These are phyloP conservation scores for Mycena pura DNA, from an alignment of 768 basidiomycete species.

Conservation along the genomic window DNA sequence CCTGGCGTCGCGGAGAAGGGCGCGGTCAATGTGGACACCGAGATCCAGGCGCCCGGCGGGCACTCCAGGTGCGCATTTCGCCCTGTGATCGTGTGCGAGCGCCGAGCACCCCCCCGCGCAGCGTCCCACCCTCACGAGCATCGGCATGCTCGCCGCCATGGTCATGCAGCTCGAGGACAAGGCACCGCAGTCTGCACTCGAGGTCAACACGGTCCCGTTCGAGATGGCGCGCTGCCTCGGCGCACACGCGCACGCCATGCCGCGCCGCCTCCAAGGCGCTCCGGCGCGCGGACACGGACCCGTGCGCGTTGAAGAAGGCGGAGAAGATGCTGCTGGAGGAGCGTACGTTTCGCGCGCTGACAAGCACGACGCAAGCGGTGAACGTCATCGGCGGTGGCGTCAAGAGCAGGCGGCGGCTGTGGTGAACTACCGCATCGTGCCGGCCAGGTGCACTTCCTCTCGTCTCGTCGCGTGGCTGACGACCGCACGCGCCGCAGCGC, in stretches of 20 bases:
- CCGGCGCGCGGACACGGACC: slow-evolving; percentile 36
- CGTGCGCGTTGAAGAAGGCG: slow-evolving; percentile 45
- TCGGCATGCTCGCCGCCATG: slow-evolving; percentile 64
- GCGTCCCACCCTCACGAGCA: slow-evolving; percentile 39
- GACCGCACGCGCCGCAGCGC: slow-evolving; percentile 32
- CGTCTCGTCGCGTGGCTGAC: slow-evolving; percentile 4
- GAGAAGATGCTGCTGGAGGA: slow-evolving; percentile 41
- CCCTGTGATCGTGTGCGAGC: slow-evolving; percentile 28
- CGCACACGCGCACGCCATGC: slow-evolving; percentile 52
- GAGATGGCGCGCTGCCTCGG: slow-evolving; percentile 51
- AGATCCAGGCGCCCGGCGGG: slow-evolving; percentile 56
- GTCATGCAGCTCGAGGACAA: slow-evolving; percentile 58
- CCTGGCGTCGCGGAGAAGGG: slow-evolving; percentile 62
- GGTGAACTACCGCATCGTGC: slow-evolving; percentile 57
- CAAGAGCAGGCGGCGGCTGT: slow-evolving; percentile 47
- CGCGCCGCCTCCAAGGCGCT: slow-evolving; percentile 41
- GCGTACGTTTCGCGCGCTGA: slow-evolving; percentile 33
- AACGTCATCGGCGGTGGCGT: slow-evolving; percentile 50
- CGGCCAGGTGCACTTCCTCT: slow-evolving; percentile 39
- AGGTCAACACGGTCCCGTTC: slow-evolving; percentile 37
- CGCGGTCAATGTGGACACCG: slow-evolving; percentile 46
- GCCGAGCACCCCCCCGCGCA: neutral
- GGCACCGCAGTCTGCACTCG: slow-evolving; percentile 46
- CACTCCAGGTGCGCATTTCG: slow-evolving; percentile 57
- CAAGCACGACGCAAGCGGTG: slow-evolving; percentile 62